Conservation (phyloP, 2,329 filamentous ascomycete genomes). For the Sporothrix luriei region DNA sequence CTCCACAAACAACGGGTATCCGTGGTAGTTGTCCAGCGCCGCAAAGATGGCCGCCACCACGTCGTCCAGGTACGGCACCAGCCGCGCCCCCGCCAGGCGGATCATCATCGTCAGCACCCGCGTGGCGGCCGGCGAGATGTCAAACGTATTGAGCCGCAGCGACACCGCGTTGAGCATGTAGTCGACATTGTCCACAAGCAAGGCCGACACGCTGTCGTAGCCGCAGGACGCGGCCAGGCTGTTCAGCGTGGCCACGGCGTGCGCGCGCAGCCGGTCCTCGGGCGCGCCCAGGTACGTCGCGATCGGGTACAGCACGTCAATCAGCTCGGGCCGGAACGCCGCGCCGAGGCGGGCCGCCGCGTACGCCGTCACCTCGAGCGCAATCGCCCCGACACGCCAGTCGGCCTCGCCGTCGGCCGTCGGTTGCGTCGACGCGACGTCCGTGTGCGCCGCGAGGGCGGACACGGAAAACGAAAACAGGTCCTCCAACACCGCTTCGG, state of each 20-base stretch:
- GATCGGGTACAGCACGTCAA: constrained; percentile 90
- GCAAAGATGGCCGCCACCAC: constrained; percentile 88
- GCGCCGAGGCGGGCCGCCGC: constrained; percentile 67
- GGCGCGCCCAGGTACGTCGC: constrained; percentile 81
- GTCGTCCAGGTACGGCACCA: constrained; percentile 90
- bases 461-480: constrained; percentile 70
- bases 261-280: constrained; percentile 67
- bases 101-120: constrained; percentile 96
- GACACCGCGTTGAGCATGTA: constrained; percentile 95
- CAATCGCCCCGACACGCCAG: constrained; percentile 75
- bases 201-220: constrained; percentile 71
- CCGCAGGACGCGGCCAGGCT: constrained; percentile 73
- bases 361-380: constrained; percentile 77
- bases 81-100: constrained; percentile 73
- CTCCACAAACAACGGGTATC: constrained; percentile 84
- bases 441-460: constrained; percentile 58
- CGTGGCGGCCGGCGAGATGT: constrained; percentile 87
- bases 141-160: constrained; percentile 84
- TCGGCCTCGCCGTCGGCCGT: constrained; percentile 51
- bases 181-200: constrained; percentile 90
- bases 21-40: constrained; percentile 91
- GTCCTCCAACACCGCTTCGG: constrained; percentile 60
- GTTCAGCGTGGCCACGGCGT: constrained; percentile 83
- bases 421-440: constrained; percentile 37
- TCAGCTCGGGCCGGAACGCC: constrained; percentile 79